These are phyloP conservation scores for Lecanosticta acicola DNA, from an alignment of 2,329 filamentous ascomycete species.

Conservation along the genomic window DNA sequence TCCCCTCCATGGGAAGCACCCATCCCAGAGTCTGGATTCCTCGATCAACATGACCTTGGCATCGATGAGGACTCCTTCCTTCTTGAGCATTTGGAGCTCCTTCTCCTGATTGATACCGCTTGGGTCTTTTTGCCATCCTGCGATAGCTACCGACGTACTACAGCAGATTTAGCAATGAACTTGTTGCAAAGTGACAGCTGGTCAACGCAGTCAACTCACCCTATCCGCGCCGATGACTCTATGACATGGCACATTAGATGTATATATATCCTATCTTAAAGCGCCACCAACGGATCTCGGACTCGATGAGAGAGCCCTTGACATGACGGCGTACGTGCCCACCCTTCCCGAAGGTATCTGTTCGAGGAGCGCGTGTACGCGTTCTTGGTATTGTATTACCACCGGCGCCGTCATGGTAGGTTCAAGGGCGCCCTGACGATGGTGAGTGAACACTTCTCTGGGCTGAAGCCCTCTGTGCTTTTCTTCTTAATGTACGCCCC, in stretches of 20 bases:
- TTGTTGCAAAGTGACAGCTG: background rate
- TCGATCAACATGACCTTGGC: constrained; percentile 55
- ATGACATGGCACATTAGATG: constrained; percentile 73
- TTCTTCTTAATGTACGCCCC: too few species aligned
- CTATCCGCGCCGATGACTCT: constrained; percentile 70
- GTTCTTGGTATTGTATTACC: constrained; percentile 20
- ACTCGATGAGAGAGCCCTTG: constrained; percentile 62
- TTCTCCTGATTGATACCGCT: constrained; percentile 59
- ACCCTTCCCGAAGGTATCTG: constrained; percentile 71
- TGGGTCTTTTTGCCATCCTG: constrained; percentile 57
- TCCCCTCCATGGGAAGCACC: constrained; percentile 33
- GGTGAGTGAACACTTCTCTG: too few species aligned
- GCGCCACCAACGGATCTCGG: constrained; percentile 74
- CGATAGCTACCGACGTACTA: constrained; percentile 61
- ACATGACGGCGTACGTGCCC: constrained; percentile 67
- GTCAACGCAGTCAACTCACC: constrained; percentile 30
- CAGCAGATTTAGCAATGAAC: constrained; percentile 2
- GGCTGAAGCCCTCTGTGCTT: too few species aligned
- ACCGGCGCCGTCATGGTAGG: constrained; percentile 1
- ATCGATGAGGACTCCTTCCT: constrained; percentile 62
- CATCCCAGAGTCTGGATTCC: constrained; percentile 39
- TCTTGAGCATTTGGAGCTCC: constrained; percentile 56
- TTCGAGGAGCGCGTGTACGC: constrained; percentile 65
- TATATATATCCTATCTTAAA: constrained; percentile 72
- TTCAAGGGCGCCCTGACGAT: too few species aligned